These are phyloP conservation scores for Leishmania amazonensis DNA, from an alignment of 208 protist genomes.

Conservation along the genomic window DNA sequence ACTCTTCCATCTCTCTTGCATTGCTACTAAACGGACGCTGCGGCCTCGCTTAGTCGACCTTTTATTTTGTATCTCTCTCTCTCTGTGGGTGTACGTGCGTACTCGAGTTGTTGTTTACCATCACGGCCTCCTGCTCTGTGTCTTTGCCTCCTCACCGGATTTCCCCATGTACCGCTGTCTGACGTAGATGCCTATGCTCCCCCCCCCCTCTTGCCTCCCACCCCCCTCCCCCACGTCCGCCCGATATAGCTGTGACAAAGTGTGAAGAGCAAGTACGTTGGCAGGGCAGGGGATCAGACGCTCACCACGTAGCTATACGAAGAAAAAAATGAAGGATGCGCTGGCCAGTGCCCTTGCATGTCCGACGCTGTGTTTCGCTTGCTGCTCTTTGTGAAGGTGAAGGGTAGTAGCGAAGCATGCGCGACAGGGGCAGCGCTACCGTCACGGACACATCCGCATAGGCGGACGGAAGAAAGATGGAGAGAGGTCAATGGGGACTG, in stretches of 20 bases:
- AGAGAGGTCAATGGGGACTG: background rate
- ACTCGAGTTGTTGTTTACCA: background rate
- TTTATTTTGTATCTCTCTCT: no score
- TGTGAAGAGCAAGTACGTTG: background rate
- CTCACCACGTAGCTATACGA: background rate
- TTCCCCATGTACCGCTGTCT: background rate
- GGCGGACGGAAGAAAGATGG: background rate
- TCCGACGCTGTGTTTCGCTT: background rate
- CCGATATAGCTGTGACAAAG: background rate
- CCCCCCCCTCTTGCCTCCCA: background rate
- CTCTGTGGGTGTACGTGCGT: no score
- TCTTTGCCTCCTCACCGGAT: constrained; percentile 12
- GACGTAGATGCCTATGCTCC: background rate
- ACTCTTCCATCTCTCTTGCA: background rate
- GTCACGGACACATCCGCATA: background rate
- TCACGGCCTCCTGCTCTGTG: background rate
- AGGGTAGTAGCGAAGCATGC: background rate
- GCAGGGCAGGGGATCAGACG: background rate
- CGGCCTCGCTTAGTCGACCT: background rate
- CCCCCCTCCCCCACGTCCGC: background rate
- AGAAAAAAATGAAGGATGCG: background rate
- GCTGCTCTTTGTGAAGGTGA: background rate
- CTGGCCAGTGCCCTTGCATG: background rate
- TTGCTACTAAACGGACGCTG: background rate
- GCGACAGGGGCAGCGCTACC: background rate